Percentiles rank a stretch among this genome's conserved stretches.
Evolutionary conservation across 305 asterid genomes (phyloP).

Genomic region (Fraxinus dipetala): DNA sequence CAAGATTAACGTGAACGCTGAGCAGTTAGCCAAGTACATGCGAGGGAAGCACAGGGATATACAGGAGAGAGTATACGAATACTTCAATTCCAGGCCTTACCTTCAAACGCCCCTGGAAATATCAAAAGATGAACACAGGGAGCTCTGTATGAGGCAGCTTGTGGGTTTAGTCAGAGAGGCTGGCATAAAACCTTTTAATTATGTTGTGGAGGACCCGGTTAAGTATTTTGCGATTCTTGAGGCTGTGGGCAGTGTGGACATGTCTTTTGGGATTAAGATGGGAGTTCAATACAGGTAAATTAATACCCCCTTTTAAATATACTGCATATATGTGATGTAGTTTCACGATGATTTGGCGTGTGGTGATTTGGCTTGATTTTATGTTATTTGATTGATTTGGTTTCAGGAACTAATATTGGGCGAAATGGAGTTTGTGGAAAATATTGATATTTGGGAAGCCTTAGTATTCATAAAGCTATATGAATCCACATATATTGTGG

Average conservation of each 20-base stretch:
- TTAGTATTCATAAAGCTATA: neutral
- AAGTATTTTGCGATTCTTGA: conserved; percentile 81
- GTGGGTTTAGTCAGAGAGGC: conserved; percentile 78
- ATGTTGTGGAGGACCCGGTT: conserved; percentile 71
- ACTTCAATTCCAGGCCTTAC: conserved; percentile 79
- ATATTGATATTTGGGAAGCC: neutral
- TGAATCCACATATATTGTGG: neutral
- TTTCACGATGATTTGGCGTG: neutral
- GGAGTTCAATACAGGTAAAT: conserved; percentile 93
- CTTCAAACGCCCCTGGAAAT: conserved; percentile 91
- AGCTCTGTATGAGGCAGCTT: conserved; percentile 85
- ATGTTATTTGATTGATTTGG: neutral
- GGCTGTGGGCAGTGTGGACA: conserved; percentile 89
- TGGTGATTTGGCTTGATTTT: neutral
- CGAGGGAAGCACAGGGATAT: conserved; percentile 75
- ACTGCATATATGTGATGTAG: neutral
- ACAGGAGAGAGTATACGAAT: conserved; percentile 71
- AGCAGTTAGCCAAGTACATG: conserved; percentile 56
- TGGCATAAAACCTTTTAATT: conserved; percentile 71
- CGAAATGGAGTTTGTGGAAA: neutral
- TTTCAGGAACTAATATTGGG: neutral
- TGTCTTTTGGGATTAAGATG: conserved; percentile 90
- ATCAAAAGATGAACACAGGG: conserved; percentile 83
- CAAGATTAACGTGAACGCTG: conserved; percentile 47
- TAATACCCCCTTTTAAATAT: neutral